phyloP scores from a whole-genome alignment of 768 basidiomycete species.

The Pulveroboletus sp. region DNA sequence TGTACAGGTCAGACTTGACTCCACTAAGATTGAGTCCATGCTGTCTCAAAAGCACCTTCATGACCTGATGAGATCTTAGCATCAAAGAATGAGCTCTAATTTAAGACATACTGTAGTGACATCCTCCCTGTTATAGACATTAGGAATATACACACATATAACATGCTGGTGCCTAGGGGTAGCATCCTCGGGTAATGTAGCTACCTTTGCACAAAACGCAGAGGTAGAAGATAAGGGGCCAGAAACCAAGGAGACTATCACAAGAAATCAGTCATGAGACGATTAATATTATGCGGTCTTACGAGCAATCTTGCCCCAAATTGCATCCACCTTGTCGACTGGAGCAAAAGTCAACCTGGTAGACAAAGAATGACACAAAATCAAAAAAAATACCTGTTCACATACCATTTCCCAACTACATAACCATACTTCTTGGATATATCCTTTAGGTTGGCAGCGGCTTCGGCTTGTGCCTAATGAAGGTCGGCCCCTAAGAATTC shows the following conservation, averaged over 20 bases:
- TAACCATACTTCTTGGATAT: slow-evolving; percentile 53
- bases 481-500: not conserved
- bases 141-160: slow-evolving; percentile 66
- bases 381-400: not conserved
- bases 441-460: slow-evolving; percentile 52
- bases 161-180: slow-evolving; percentile 53
- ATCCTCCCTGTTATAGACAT: slow-evolving; percentile 61
- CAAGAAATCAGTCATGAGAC: not conserved
- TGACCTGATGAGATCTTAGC: slow-evolving; percentile 39
- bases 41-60: slow-evolving; percentile 60
- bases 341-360: slow-evolving; percentile 64
- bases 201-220: slow-evolving; percentile 58
- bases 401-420: slow-evolving; percentile 65
- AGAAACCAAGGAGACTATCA: slow-evolving; percentile 55
- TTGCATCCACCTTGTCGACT: slow-evolving; percentile 53
- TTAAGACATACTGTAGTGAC: slow-evolving; percentile 45
- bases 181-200: slow-evolving; percentile 52
- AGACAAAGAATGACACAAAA: not conserved
- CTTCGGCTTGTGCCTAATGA: slow-evolving; percentile 53
- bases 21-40: slow-evolving; percentile 64
- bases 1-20: slow-evolving; percentile 71
- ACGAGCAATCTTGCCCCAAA: slow-evolving; percentile 65
- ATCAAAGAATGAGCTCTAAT: not conserved
- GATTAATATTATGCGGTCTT: slow-evolving; percentile 13
- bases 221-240: slow-evolving; percentile 58